Conservation (phyloP, 2,329 filamentous ascomycete species). For the Sordariomycetes sp. region DNA sequence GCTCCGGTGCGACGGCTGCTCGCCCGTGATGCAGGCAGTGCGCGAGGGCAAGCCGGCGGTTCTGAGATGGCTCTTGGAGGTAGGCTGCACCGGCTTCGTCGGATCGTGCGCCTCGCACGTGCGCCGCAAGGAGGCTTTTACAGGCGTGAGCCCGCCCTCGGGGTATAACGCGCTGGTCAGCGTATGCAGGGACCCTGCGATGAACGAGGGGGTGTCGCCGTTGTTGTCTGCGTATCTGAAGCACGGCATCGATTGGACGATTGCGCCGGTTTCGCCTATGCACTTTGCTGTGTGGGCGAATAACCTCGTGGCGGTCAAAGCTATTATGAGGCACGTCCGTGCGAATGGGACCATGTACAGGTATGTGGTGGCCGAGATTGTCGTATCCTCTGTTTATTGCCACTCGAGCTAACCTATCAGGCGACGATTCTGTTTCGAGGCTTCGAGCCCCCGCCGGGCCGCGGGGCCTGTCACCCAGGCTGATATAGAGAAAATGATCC, state of each 20-base stretch:
- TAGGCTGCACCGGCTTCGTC: neutral
- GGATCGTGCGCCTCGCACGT: conserved; percentile 2
- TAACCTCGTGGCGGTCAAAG: neutral
- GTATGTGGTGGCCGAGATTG: neutral
- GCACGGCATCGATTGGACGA: conserved; percentile 1
- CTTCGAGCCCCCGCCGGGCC: neutral
- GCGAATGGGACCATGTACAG: neutral
- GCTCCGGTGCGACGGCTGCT: neutral
- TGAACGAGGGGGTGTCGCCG: neutral
- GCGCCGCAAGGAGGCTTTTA: neutral
- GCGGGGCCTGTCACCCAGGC: neutral
- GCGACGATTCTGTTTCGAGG: neutral
- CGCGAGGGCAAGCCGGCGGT: neutral
- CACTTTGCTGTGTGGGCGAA: neutral
- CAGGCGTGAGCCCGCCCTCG: too few species aligned
- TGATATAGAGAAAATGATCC: neutral
- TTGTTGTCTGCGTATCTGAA: neutral
- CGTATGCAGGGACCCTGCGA: neutral
- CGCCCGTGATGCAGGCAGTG: neutral
- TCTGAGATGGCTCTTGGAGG: neutral
- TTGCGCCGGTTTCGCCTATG: neutral
- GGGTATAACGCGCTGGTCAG: conserved; percentile 1
- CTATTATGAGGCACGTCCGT: neutral
- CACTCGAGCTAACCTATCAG: neutral
- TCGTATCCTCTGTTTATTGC: neutral